Conservation (phyloP, 2,329 filamentous ascomycete genomes). For the Cytospora mali region DNA sequence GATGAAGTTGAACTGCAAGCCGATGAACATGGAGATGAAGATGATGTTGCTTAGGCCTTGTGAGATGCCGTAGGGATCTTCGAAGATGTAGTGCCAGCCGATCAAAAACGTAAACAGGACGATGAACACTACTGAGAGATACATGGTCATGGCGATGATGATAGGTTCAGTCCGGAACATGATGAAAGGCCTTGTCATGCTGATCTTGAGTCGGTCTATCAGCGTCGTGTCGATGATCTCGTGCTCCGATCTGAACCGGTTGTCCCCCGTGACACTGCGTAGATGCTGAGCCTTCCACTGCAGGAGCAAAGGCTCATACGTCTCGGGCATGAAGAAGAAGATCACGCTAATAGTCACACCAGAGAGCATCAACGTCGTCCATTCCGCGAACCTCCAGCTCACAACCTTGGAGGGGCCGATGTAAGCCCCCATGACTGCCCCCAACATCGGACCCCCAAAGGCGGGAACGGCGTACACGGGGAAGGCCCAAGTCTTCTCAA, state of each 20-base stretch:
- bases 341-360: slow-evolving; percentile 58
- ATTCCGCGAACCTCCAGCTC: slow-evolving; percentile 67
- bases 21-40: slow-evolving; percentile 48
- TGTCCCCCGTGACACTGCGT: slow-evolving; percentile 62
- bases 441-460: slow-evolving; percentile 46
- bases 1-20: slow-evolving; percentile 40
- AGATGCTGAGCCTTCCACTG: slow-evolving; percentile 61
- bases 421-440: slow-evolving; percentile 58
- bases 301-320: slow-evolving; percentile 60
- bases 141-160: slow-evolving; percentile 47
- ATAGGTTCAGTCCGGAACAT: slow-evolving; percentile 44
- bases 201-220: slow-evolving; percentile 53
- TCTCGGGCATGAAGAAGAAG: slow-evolving; percentile 65
- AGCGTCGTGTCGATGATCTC: slow-evolving; percentile 56
- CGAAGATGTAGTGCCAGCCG: slow-evolving; percentile 54
- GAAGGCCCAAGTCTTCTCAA: slow-evolving; percentile 42
- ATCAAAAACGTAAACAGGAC: slow-evolving; percentile 54
- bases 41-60: slow-evolving; percentile 47
- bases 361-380: slow-evolving; percentile 66
- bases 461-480: slow-evolving; percentile 51
- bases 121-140: no score
- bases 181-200: slow-evolving; percentile 46
- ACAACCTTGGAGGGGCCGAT: slow-evolving; percentile 59
- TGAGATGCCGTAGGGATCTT: slow-evolving; percentile 43
- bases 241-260: slow-evolving; percentile 64